Base-by-base conservation (phyloP, 1,139 yeast genomes). In the Sugiyamaella paludigena region DNA sequence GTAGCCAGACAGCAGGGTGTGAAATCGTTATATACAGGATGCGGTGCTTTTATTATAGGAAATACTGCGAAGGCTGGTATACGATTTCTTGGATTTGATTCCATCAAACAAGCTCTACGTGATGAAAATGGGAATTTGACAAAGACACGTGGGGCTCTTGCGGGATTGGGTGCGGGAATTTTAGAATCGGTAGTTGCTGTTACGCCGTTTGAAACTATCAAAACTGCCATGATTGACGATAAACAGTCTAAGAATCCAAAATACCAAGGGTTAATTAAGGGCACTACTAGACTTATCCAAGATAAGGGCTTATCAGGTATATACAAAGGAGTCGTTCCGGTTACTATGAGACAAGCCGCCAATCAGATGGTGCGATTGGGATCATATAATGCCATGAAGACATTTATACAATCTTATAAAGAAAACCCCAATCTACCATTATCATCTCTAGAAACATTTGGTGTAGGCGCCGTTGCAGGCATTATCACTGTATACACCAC, bases 91-190 rank as follows among this genome's bases (percentile, higher is more conserved):
- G 98, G 98, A 7, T 92, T 88, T 63, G 98, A 92, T 65, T 77
- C 84, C 27, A 87, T 92, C 67, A 91, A 89, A 66, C 76, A 81
- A 44, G 60, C 85, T 26, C 73, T 92, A 53, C 80, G 83, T 29
- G 98, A 92, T 66, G 82, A 82, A 58, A 79, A 87, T 56, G 98
- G 98, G 7, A 85, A 87, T 64, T 73, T 92, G 47, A 80, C 94
- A 32, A 95, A 95, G 4, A 84, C 95, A 3, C 72, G 96, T 60
- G 98, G 98, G 53, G 95, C 89, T 3, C 51, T 91, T 41, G 98
- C 98, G 1, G 98, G 98, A 9, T 74, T 92, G 39, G 98, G 98
- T 38, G 98, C 98, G 1, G 98, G 98, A 32, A 78, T 91, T 47
- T 72, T 92, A 53, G 98, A 92, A 66, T 85, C 95, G 49, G 84